Evolutionary conservation across 2,329 filamentous ascomycete genomes (phyloP).

Genomic region (Drechslera avenae): DNA sequence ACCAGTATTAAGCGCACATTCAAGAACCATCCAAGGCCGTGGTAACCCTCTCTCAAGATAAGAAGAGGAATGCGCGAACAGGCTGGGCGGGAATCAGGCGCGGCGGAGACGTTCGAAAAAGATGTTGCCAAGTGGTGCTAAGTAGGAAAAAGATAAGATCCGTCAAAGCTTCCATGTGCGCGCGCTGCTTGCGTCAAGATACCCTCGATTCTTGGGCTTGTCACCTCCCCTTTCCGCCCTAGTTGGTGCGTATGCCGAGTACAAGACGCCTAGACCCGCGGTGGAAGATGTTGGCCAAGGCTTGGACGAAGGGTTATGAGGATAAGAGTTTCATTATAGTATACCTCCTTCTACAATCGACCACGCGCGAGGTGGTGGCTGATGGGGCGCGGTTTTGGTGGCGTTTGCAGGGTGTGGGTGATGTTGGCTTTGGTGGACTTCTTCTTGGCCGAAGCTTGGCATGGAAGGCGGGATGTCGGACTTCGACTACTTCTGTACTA

Average conservation of each 20-base stretch:
- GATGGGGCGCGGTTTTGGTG: slow-evolving; percentile 7
- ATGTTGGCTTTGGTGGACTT: not conserved
- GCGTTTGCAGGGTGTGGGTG: not conserved
- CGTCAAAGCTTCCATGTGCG: slow-evolving; percentile 20
- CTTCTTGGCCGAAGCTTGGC: not conserved
- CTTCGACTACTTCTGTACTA: not conserved
- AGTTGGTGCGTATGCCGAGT: not conserved
- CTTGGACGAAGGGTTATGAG: slow-evolving; percentile 18
- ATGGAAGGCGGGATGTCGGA: no score
- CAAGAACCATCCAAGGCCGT: slow-evolving; percentile 25
- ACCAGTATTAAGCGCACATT: slow-evolving; percentile 28
- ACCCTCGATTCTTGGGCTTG: slow-evolving; percentile 5
- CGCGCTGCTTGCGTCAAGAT: slow-evolving; percentile 2
- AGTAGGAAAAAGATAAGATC: slow-evolving; percentile 26
- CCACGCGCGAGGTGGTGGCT: slow-evolving; percentile 6
- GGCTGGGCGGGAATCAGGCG: slow-evolving; percentile 17
- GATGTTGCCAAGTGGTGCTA: slow-evolving; percentile 28
- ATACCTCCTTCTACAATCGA: slow-evolving; percentile 17
- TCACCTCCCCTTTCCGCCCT: slow-evolving; percentile 13
- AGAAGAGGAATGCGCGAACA: slow-evolving; percentile 27
- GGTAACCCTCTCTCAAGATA: slow-evolving; percentile 23
- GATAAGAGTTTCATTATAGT: slow-evolving; percentile 23
- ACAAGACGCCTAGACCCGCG: not conserved
- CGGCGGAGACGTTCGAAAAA: slow-evolving; percentile 25
- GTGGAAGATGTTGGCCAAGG: slow-evolving; percentile 21